phyloP scores from a whole-genome alignment of 2,329 filamentous ascomycete species.

The Huntiella moniliformis region DNA sequence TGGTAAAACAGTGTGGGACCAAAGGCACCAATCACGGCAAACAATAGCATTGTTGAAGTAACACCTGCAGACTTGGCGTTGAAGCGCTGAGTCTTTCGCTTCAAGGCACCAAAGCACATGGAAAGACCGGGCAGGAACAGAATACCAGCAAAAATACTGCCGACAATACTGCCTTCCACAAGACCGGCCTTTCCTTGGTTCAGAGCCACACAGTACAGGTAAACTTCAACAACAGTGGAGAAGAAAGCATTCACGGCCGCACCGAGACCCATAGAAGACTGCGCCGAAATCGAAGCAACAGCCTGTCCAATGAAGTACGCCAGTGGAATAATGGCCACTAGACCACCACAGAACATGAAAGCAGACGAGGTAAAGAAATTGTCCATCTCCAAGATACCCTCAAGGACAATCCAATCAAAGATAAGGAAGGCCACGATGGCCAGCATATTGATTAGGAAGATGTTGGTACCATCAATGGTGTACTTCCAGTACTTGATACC shows the following conservation, averaged over 20 bases:
- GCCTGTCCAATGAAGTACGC: conserved; percentile 98
- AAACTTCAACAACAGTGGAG: conserved; percentile 92
- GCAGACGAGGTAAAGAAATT: conserved; percentile 62
- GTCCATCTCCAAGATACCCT: conserved; percentile 47
- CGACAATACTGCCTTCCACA: conserved; percentile 91
- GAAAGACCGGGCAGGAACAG: conserved; percentile 85
- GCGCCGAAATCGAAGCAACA: conserved; percentile 92
- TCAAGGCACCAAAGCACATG: conserved; percentile 97
- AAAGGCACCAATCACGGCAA: conserved; percentile 88
- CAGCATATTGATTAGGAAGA: conserved; percentile 96
- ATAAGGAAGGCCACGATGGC: conserved; percentile 87
- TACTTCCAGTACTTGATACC: conserved; percentile 98
- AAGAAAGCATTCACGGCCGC: conserved; percentile 97
- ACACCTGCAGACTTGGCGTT: conserved; percentile 92
- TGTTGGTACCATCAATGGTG: conserved; percentile 93
- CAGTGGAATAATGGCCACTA: conserved; percentile 85
- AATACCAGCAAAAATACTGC: conserved; percentile 93
- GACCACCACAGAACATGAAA: conserved; percentile 64
- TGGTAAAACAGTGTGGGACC: conserved; percentile 95
- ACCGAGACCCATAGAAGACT: conserved; percentile 94
- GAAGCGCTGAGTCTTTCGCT: conserved; percentile 95
- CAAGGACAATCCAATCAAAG: conserved; percentile 72
- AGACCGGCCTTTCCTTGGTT: conserved; percentile 81
- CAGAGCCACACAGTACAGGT: conserved; percentile 86
- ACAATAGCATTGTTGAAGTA: conserved; percentile 92